phyloP scores from a whole-genome alignment of 2,329 filamentous ascomycete genomes.

The Penicillium expansum region DNA sequence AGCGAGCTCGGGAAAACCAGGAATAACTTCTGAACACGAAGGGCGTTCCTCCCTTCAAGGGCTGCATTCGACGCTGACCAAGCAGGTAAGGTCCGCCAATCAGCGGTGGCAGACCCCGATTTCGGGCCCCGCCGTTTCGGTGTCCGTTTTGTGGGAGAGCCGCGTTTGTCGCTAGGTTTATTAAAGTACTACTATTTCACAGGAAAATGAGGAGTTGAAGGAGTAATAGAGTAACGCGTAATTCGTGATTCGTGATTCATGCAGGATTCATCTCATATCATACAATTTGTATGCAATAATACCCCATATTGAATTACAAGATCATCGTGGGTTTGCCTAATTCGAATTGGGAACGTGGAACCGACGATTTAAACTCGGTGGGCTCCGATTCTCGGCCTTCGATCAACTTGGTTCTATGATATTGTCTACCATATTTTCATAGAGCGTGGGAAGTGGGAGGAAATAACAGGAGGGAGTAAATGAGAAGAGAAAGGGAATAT shows the following conservation, averaged over 20 bases:
- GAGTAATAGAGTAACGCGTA: background rate
- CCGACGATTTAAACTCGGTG: background rate
- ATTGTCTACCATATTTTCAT: background rate
- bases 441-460: background rate
- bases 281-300: background rate
- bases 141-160: background rate
- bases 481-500: background rate
- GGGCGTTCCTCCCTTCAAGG: background rate
- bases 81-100: background rate
- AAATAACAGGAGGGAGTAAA: background rate
- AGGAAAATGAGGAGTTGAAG: background rate
- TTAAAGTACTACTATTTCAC: background rate
- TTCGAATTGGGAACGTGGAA: constrained; percentile 1
- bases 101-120: background rate
- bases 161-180: constrained; percentile 4
- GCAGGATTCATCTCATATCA: background rate
- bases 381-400: constrained; percentile 9
- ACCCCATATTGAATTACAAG: background rate
- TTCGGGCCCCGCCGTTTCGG: background rate
- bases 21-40: background rate
- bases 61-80: background rate
- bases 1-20: background rate
- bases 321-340: background rate
- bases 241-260: background rate
- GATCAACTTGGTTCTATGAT: background rate